Base-by-base conservation (phyloP, 345 rosid species). In the Populus euphratica region DNA sequence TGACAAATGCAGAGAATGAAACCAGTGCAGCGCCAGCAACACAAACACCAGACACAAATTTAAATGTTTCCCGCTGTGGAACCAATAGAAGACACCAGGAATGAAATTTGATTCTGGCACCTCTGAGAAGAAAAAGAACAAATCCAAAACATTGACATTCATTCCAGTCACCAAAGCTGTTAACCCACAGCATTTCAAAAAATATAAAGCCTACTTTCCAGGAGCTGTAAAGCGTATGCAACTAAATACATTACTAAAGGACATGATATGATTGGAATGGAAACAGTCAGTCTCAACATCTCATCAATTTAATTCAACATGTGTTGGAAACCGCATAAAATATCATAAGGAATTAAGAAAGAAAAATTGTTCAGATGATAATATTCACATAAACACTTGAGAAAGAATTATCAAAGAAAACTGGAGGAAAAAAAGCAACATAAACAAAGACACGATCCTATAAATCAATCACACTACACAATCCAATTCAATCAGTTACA, bases 11-110 rank as follows among this genome's bases (percentile, higher is more conserved):
- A 67, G 43, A 44, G 65, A 2, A 43, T 67, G 23, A 27, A 73
- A 81, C 44, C 41, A 67, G 69, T 17, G 52, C 27, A 67, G 69
- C 21, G 52, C 27, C n/a, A 74, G 44, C 63, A 21, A 74, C 27
- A 33, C 65, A 63, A 29, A 16, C 61, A 72, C 13, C 44, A 16
- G 66, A 14, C 29, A 69, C 56, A n/a, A 62, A 63, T 44, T 59
- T 70, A 49, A 47, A 36, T 27, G 35, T 72, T 31, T 63, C 52
- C 20, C 35, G 31, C 5, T 20, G 8, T 43, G 20, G 20, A 52
- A 54, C 12, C 39, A 70, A 50, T 39, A 75, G 17, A 20, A 47
- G 31, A 33, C 35, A 3, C 29, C 29, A 12, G 4, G 33, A 44
- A 35, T 36, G 54, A 59, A 67, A 56, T 17, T 50, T 17, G 39